phyloP scores from a whole-genome alignment of 257 asterid genomes.

The Plantago major region DNA sequence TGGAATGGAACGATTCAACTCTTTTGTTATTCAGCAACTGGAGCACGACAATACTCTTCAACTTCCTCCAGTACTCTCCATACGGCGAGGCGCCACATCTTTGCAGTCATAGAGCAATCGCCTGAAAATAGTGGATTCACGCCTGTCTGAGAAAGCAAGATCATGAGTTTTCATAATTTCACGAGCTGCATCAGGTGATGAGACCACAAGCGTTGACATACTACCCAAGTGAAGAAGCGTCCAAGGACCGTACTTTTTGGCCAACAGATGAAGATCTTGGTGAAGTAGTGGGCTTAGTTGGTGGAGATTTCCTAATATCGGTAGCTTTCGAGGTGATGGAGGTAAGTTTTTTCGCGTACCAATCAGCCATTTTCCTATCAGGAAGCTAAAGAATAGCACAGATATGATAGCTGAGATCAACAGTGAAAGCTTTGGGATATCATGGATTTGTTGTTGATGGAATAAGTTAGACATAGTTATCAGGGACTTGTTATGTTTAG shows the following conservation, averaged over 20 bases:
- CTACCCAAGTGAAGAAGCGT: conserved; percentile 39
- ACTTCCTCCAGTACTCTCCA: conserved; percentile 45
- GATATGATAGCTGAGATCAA: no score
- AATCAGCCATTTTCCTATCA: no score
- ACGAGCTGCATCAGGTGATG: no score
- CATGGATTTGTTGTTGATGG: no score
- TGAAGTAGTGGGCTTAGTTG: conserved; percentile 31
- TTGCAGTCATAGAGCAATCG: conserved; percentile 20
- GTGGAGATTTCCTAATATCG: conserved; percentile 32
- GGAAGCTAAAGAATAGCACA: no score
- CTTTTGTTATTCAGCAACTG: conserved; percentile 38
- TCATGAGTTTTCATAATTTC: conserved; percentile 43
- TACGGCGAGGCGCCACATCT: conserved; percentile 32
- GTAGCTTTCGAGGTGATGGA: no score
- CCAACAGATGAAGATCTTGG: conserved; percentile 21
- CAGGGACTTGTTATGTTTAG: no score
- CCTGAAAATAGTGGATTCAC: conserved; percentile 1
- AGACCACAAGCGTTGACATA: conserved; percentile 18
- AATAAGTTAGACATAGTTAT: no score
- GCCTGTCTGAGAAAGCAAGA: conserved; percentile 21
- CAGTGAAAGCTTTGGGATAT: no score
- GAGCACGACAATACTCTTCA: conserved; percentile 30
- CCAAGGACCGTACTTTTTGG: conserved; percentile 25
- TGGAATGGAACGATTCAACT: conserved; percentile 24
- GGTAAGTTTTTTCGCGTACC: no score